Evolutionary conservation across 768 basidiomycete genomes (phyloP).

Genomic region (Mycena leptocephala): DNA sequence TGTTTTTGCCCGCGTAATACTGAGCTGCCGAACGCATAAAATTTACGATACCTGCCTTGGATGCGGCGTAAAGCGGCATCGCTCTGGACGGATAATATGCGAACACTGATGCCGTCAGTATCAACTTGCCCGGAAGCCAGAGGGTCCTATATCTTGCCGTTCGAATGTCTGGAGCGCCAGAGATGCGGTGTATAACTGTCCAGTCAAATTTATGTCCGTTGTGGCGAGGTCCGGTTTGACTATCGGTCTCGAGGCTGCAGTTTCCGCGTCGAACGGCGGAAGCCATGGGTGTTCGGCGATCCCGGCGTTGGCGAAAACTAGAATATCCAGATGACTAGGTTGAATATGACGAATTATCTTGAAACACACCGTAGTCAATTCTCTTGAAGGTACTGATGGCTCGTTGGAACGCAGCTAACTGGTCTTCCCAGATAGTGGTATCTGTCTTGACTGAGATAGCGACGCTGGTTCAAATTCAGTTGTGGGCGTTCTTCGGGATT

Average conservation of each 20-base stretch:
- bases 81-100: constrained; percentile 32
- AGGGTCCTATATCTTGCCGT: constrained; percentile 33
- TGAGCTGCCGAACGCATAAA: constrained; percentile 36
- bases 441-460: constrained; percentile 34
- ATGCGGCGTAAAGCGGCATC: constrained; percentile 39
- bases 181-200: constrained; percentile 39
- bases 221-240: constrained; percentile 35
- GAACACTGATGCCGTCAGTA: constrained; percentile 39
- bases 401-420: constrained; percentile 33
- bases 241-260: constrained; percentile 26
- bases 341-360: not conserved
- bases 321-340: not conserved
- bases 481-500: not conserved
- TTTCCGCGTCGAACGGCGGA: constrained; percentile 31
- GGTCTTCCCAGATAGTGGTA: constrained; percentile 38
- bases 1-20: constrained; percentile 35
- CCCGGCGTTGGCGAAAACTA: constrained; percentile 41
- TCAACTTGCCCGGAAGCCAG: constrained; percentile 38
- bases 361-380: constrained; percentile 36
- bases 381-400: constrained; percentile 31
- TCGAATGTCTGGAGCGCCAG: constrained; percentile 41
- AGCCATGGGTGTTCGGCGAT: constrained; percentile 41
- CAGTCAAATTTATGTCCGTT: constrained; percentile 32
- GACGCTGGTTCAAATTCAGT: constrained; percentile 19
- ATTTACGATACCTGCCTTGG: constrained; percentile 39